A percentile compares a stretch with the other conserved stretches of the same genome.
Conservation (phyloP, 306 rosid species). For the Luffa acutangula region DNA sequence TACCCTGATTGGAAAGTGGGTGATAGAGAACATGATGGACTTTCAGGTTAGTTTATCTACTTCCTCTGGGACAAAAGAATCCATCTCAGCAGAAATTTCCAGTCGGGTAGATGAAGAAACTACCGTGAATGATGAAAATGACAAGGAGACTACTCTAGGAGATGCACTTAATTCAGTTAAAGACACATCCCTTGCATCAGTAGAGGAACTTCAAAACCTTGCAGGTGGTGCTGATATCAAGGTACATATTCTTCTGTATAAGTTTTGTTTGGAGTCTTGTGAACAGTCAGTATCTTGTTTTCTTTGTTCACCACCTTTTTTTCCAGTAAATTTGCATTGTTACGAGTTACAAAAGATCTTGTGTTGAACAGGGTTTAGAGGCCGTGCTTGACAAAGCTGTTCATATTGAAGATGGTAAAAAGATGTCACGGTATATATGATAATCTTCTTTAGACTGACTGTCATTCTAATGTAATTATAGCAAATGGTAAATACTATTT, state of each 20-base stretch:
- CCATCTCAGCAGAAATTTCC: slow-evolving; percentile 36
- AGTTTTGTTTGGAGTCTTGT: not conserved
- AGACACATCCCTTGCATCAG: slow-evolving; percentile 61
- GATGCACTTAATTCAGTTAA: slow-evolving; percentile 79
- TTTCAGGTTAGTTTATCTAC: slow-evolving; percentile 49
- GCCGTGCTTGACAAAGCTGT: slow-evolving; percentile 98
- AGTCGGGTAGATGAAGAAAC: slow-evolving; percentile 44
- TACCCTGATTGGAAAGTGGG: slow-evolving; percentile 3
- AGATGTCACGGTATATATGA: slow-evolving; percentile 66
- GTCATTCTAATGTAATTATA: slow-evolving; percentile 4
- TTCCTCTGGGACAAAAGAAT: slow-evolving; percentile 45
- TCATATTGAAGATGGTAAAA: slow-evolving; percentile 91
- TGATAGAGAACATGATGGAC: slow-evolving; percentile 17
- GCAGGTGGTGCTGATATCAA: slow-evolving; percentile 98
- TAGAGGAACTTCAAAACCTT: slow-evolving; percentile 95
- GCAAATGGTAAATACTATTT: not conserved
- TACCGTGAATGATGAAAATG: slow-evolving; percentile 39
- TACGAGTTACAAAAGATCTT: slow-evolving; percentile 8
- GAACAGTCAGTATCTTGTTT: not conserved
- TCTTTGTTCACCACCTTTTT: not conserved
- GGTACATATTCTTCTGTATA: slow-evolving; percentile 30
- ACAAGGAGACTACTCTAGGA: slow-evolving; percentile 67
- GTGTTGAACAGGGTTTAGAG: slow-evolving; percentile 73
- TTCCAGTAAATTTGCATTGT: slow-evolving; percentile 7
- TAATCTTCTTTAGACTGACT: not conserved